Evolutionary conservation across 1,139 yeast genomes (phyloP).

Genomic region (Ogataea hybrid): DNA sequence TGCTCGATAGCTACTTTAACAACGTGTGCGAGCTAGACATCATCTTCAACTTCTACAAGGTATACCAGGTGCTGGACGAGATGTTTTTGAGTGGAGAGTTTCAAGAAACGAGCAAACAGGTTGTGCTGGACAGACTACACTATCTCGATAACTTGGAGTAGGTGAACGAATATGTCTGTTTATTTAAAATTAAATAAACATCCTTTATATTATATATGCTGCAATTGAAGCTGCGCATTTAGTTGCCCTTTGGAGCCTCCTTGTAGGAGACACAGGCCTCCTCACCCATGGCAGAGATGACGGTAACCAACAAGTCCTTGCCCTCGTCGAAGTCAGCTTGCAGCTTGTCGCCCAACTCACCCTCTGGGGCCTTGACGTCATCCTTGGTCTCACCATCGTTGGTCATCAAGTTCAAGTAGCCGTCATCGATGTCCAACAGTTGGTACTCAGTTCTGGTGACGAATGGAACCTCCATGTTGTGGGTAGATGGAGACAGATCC

Average conservation of each 20-base stretch:
- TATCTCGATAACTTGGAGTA: constrained; percentile 40
- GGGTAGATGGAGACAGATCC: constrained; percentile 99
- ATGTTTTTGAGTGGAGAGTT: constrained; percentile 77
- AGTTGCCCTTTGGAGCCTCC: constrained; percentile 85
- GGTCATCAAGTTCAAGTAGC: constrained; percentile 96
- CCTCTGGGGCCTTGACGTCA: constrained; percentile 97
- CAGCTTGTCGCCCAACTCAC: constrained; percentile 91
- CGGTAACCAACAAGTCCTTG: constrained; percentile 94
- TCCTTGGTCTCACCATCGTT: constrained; percentile 98
- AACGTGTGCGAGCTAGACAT: constrained; percentile 95
- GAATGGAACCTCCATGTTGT: constrained; percentile 99
- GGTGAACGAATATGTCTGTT: constrained; percentile 9
- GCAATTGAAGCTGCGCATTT: constrained; percentile 20
- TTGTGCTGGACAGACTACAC: constrained; percentile 52
- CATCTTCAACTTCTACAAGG: constrained; percentile 75
- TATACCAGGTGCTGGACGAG: constrained; percentile 71
- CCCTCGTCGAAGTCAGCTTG: constrained; percentile 95
- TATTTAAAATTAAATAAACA: constrained; percentile 14
- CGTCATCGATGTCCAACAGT: constrained; percentile 98
- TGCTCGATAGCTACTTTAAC: constrained; percentile 77
- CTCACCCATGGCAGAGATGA: constrained; percentile 98
- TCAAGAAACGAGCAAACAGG: constrained; percentile 65
- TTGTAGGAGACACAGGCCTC: constrained; percentile 98
- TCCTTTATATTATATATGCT: constrained; percentile 17
- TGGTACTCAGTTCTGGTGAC: constrained; percentile 94